Evolutionary conservation across 1,284 basidiomycete genomes (phyloP), one percentile per base, ranked within the genome.

Genomic region (Ceratobasidium theobromae): DNA sequence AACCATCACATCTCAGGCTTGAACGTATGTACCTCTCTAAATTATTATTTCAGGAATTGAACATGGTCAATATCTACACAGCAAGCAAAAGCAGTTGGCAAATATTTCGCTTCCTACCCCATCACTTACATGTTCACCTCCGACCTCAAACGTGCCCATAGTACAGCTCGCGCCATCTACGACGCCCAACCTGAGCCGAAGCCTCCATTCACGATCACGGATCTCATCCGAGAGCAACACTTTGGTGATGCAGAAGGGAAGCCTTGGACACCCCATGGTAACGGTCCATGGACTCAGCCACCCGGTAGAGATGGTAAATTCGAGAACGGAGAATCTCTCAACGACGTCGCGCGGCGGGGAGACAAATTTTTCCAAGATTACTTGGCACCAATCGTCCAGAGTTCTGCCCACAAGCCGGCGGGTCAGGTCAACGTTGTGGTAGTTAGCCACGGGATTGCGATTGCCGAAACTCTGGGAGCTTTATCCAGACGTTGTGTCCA

Each of bases 21-120:
- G 80, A 84, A 84, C 72, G 87, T 86, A 75, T 75, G 82, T n/a
- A n/a, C n/a, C n/a, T n/a, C n/a, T n/a, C n/a, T n/a, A n/a, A n/a
- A n/a, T n/a, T n/a, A n/a, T n/a, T n/a, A n/a, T n/a, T n/a, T n/a
- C n/a, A 33, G 21, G n/a, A 38, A 52, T 43, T 52, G 27, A 40
- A 35, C 21, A n/a, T 52, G 14, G 46, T 32, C 48, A 3, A 25
- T 28, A 41, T 21, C 16, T 18, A n/a, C 25, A 11, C 71, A 93
- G 89, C 93, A 95, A 89, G 92, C 93, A 2, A 84, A 82, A 71
- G 91, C 91, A 0, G 78, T 92, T 1, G 92, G 86, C 0, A 76
- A 80, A 53, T 84, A 84, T 23, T 83, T 93, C 49, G 67, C 71
- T n/a, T 72, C 78, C 30, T 83, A 79, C 12, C 80, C 73, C 8